Evolutionary conservation across 108 stramenopile genomes (phyloP), one percentile per base, ranked within the genome.

Genomic region (Skeletonema grethae): DNA sequence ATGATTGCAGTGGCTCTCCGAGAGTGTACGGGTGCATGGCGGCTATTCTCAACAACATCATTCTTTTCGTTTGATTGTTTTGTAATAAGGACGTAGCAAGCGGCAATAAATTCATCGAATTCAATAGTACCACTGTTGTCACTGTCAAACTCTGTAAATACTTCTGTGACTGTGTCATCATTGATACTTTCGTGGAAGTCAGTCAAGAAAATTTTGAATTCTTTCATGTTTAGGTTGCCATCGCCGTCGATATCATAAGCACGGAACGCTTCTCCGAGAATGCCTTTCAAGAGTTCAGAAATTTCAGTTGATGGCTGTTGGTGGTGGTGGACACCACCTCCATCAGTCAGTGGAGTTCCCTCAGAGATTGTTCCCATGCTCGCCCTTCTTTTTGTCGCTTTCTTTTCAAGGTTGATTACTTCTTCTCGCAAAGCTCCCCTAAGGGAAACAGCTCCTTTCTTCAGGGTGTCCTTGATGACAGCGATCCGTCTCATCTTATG

Each of bases 101-200:
- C 86, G 18, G 67, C 65, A 20, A 98, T 91, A 71, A 98, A 98
- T 82, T 98, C 98, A 36, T 93, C 86, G 59, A 87, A 90, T 15
- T 85, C 82, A 62, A 98, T 90, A 45, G 57, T 61, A 12, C 91
- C 93, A 46, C 73, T 80, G 3, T 72, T 61, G 66, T 98, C 89
- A 1, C 61, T 72, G 68, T 97, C 97, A 45, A 91, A 88, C 32
- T 84, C 67, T 9, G 34, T 39, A 38, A 94, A 82, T 34, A 97
- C 64, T 10, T 73, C 58, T 15, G 84, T 61, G 32, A 92, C 66
- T 38, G 87, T 72, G 2, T 70, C 59, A 22, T 83, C 76, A 16
- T 63, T 62, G 46, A 93, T 76, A 16, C 70, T 66, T 64, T 97
- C 96, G 55, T 93, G 89, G 39, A 98, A 93, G 70, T 98, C 98